Percentiles rank a stretch among this genome's conserved stretches.
These are phyloP conservation scores for Mortierella polycephala DNA, from an alignment of 371 early-diverging fungal species.

Conservation along the genomic window DNA sequence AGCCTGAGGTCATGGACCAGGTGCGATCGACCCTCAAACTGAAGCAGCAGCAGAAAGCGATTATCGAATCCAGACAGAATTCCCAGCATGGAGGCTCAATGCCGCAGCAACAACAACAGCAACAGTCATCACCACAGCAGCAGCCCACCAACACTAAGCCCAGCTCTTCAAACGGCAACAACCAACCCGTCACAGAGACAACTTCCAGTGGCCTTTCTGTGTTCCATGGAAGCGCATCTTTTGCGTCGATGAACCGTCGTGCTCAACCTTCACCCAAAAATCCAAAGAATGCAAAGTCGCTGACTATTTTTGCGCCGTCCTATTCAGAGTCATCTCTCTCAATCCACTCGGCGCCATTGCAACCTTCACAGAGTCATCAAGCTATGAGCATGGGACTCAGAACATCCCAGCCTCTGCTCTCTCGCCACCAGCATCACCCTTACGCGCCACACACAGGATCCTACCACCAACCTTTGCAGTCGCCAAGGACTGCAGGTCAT, in stretches of 20 bases:
- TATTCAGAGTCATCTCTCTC: slow-evolving; percentile 62
- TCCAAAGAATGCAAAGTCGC: slow-evolving; percentile 62
- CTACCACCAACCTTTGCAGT: slow-evolving; percentile 32
- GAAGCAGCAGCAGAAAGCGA: slow-evolving; percentile 66
- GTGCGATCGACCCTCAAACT: slow-evolving; percentile 57
- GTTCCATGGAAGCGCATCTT: slow-evolving; percentile 50
- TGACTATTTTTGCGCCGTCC: slow-evolving; percentile 69
- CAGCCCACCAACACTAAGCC: slow-evolving; percentile 16
- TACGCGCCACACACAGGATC: slow-evolving; percentile 41
- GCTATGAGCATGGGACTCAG: slow-evolving; percentile 46
- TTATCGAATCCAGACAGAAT: slow-evolving; percentile 58
- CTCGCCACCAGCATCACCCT: slow-evolving; percentile 44
- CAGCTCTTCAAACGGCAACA: slow-evolving; percentile 17
- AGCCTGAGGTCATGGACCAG: slow-evolving; percentile 60
- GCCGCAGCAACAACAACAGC: slow-evolving; percentile 10
- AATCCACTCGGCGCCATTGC: slow-evolving; percentile 67
- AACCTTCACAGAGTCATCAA: slow-evolving; percentile 56
- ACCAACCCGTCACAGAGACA: slow-evolving; percentile 46
- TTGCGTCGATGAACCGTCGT: slow-evolving; percentile 38
- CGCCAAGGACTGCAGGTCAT: slow-evolving; percentile 34
- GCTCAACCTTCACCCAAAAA: slow-evolving; percentile 50
- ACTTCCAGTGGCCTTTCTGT: slow-evolving; percentile 46
- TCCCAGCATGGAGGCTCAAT: slow-evolving; percentile 7
- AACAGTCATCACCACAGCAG: slow-evolving; percentile 13
- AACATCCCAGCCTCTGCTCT: slow-evolving; percentile 42